A percentile compares a stretch with the other conserved stretches of the same genome.
Evolutionary conservation across 1,284 basidiomycete genomes (phyloP).

Genomic region (Trametes polyzona): DNA sequence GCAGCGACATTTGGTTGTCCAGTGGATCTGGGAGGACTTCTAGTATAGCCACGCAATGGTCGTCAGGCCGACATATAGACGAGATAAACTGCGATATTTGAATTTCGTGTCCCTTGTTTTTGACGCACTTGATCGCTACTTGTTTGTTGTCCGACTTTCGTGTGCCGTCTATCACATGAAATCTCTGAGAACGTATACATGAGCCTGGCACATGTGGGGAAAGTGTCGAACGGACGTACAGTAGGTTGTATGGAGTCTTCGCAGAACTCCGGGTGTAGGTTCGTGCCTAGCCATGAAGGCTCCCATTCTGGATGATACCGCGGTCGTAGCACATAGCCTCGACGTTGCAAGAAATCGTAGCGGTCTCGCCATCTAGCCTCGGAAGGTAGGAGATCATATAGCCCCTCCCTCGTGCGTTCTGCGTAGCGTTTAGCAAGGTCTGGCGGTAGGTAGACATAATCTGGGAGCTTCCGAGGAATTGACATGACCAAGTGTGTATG

Average conservation of each 20-base stretch:
- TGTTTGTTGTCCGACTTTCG: conserved; percentile 16
- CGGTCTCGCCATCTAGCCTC: conserved; percentile 5
- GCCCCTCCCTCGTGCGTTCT: background rate
- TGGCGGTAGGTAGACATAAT: background rate
- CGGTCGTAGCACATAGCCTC: conserved; percentile 2
- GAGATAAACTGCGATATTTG: conserved; percentile 14
- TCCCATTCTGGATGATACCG: conserved; percentile 9
- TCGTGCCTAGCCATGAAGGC: conserved; percentile 15
- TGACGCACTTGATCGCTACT: conserved; percentile 29
- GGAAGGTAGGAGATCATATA: background rate
- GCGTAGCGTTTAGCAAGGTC: background rate
- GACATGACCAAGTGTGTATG: background rate
- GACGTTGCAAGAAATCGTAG: background rate
- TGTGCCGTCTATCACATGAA: conserved; percentile 29
- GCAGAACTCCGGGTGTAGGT: conserved; percentile 3
- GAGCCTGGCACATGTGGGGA: background rate
- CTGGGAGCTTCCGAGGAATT: background rate
- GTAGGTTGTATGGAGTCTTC: conserved; percentile 11
- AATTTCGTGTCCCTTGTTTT: conserved; percentile 9
- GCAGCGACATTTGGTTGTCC: conserved; percentile 3
- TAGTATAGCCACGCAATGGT: conserved; percentile 26
- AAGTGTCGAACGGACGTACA: background rate
- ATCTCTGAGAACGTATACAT: background rate
- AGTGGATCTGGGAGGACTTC: conserved; percentile 25
- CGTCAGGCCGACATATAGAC: background rate